A percentile compares a stretch with the other conserved stretches of the same genome.
phyloP scores from a whole-genome alignment of 78 protist species.

The Dictyostelium brefeldianum region DNA sequence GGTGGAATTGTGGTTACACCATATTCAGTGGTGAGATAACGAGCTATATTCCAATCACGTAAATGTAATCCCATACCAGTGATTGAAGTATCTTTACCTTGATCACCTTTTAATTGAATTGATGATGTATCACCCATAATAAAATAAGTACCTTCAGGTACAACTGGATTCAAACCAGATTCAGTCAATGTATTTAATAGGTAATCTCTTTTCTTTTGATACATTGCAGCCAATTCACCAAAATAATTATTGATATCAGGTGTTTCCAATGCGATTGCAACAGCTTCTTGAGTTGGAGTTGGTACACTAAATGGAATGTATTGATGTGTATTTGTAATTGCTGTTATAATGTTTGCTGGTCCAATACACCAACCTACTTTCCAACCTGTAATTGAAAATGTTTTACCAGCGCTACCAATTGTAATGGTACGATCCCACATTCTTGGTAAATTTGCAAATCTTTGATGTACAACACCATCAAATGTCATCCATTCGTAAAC shows the following conservation, averaged over 20 bases:
- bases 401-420: constrained; percentile 90
- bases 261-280: constrained; percentile 76
- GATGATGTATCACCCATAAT: constrained; percentile 46
- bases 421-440: constrained; percentile 88
- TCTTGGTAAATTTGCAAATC: constrained; percentile 67
- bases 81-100: constrained; percentile 63
- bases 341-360: constrained; percentile 30
- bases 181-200: constrained; percentile 21
- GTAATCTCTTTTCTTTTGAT: constrained; percentile 38
- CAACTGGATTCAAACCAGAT: constrained; percentile 66
- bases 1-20: constrained; percentile 92
- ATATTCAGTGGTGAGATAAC: constrained; percentile 91
- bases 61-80: constrained; percentile 57
- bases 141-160: constrained; percentile 86
- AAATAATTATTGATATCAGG: constrained; percentile 19
- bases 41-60: constrained; percentile 71
- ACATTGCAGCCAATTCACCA: constrained; percentile 11
- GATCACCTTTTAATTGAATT: constrained; percentile 25
- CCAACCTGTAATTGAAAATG: constrained; percentile 91
- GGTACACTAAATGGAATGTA: constrained; percentile 76
- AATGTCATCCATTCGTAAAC: constrained; percentile 88
- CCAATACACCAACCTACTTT: constrained; percentile 91
- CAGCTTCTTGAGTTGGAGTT: constrained; percentile 89
- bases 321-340: constrained; percentile 63
- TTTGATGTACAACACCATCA: constrained; percentile 49